Evolutionary conservation across 1,139 yeast genomes (phyloP), one percentile per base, ranked within the genome.

Genomic region (Suhomyces taliae): DNA sequence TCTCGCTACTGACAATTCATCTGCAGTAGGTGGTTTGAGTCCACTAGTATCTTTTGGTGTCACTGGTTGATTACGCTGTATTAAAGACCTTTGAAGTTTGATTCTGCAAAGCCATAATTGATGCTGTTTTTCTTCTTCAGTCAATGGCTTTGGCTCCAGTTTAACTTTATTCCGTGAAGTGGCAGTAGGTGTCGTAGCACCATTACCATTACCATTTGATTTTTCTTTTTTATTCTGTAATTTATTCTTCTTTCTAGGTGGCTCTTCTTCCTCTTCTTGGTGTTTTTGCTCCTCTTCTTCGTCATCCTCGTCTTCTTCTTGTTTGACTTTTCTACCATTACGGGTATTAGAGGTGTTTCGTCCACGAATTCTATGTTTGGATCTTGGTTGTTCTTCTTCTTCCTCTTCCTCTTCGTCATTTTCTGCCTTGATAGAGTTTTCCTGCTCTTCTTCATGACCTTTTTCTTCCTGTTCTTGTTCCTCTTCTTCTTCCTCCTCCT

Each of bases 1-100:
- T 39, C 84, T 57, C 4, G 84, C 79, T 12, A 79, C 70, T 56
- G 72, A 73, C 52, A 83, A 70, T 59, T 83, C 88, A 41, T 79
- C 80, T 4, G 78, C 76, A 4, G 83, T 66, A 4, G 78, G 78
- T 10, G 74, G 74, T 19, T 70, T 68, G 48, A 64, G 66, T 34
- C 56, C 57, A 40, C 53, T 60, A 14, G 70, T 64, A 46, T 70
- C 72, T 27, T 64, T 59, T 4, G 76, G 76, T 0, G 73, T 67
- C 12, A 61, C 65, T 1, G 76, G 72, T 50, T 71, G 74, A 53
- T 71, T 72, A 53, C 79, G 54, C 57, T 75, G 80, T 48, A 75
- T 74, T 34, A 75, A 61, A 12, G 78, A 65, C 51, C 77, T 60
- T 58, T 75, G 80, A 44, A 75, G 66, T 52, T 74, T 73, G 49